phyloP scores from a whole-genome alignment of 208 protist genomes.

The Leishmania martiniquensis region DNA sequence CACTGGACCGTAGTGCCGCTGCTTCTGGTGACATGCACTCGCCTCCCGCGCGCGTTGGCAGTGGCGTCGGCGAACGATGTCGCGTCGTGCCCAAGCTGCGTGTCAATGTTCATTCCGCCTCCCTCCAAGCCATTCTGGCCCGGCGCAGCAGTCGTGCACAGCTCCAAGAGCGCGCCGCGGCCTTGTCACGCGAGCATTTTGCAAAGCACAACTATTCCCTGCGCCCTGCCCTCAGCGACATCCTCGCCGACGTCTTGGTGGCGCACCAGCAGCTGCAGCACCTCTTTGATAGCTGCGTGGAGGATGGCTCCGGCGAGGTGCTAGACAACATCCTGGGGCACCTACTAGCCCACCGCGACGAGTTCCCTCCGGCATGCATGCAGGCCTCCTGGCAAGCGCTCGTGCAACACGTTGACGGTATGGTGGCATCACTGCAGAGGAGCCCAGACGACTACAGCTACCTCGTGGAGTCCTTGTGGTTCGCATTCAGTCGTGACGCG shows the following conservation, averaged over 20 bases:
- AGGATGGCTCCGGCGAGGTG: conserved; percentile 35
- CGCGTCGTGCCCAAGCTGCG: conserved; percentile 18
- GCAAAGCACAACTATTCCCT: conserved; percentile 43
- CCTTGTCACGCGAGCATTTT: conserved; percentile 47
- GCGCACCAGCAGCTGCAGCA: conserved; percentile 44
- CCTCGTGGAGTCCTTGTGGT: conserved; percentile 55
- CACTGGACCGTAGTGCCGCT: neutral
- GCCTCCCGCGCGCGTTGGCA: neutral
- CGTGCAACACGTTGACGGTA: conserved; percentile 40
- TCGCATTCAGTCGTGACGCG: conserved; percentile 53
- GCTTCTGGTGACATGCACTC: neutral
- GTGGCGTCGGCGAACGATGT: neutral
- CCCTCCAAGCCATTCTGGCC: conserved; percentile 39
- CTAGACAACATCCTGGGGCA: conserved; percentile 55
- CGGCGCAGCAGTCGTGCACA: conserved; percentile 19
- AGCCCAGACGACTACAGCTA: conserved; percentile 63
- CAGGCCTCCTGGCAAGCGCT: conserved; percentile 60
- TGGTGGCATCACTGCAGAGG: conserved; percentile 55
- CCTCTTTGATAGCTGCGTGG: conserved; percentile 27
- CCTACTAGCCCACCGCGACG: conserved; percentile 57
- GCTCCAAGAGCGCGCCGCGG: conserved; percentile 17
- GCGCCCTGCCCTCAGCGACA: conserved; percentile 45
- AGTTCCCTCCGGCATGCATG: conserved; percentile 40
- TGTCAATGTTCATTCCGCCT: conserved; percentile 49
- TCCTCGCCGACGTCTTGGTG: conserved; percentile 52